A percentile compares a stretch with the other conserved stretches of the same genome.
phyloP scores from a whole-genome alignment of 495 filamentous ascomycete genomes.

The Penicillium alfredii region DNA sequence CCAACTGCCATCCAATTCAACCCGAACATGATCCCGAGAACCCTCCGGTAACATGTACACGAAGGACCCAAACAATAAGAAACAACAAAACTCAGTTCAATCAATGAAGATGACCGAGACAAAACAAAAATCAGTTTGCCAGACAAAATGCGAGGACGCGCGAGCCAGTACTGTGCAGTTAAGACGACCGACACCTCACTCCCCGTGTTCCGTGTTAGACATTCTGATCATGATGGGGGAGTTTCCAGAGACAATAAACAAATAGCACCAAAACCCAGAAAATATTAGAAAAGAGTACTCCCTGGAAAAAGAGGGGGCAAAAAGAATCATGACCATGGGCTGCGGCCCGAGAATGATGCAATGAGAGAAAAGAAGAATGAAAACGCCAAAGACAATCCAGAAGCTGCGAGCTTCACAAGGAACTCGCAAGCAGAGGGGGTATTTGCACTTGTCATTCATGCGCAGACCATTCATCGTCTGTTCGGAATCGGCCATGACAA shows the following conservation, averaged over 20 bases:
- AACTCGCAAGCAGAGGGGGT: conserved; percentile 2
- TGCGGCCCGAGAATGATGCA: not conserved
- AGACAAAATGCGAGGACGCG: conserved; percentile 1
- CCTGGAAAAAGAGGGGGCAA: conserved; percentile 4
- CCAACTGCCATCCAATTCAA: too few species aligned
- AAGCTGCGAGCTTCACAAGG: too few species aligned
- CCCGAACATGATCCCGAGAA: too few species aligned
- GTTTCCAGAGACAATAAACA: conserved; percentile 2
- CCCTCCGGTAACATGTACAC: too few species aligned
- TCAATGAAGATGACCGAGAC: conserved; percentile 35
- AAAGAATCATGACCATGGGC: too few species aligned
- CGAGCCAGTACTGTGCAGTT: conserved; percentile 28
- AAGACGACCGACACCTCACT: conserved; percentile 28
- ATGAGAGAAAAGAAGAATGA: not conserved
- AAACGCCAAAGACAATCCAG: not conserved
- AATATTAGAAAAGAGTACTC: conserved; percentile 6
- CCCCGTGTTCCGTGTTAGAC: conserved; percentile 1
- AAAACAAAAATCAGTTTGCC: conserved; percentile 7
- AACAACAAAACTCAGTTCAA: conserved; percentile 23
- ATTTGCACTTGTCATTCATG: conserved; percentile 6
- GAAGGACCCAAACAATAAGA: conserved; percentile 5
- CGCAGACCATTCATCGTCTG: conserved; percentile 4
- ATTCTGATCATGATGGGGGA: conserved; percentile 4
- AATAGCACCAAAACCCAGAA: not conserved
- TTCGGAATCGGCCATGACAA: conserved; percentile 5